Percentiles rank a stretch among this genome's conserved stretches.
These are phyloP conservation scores for Sclerotinia borealis DNA, from an alignment of 2,329 filamentous ascomycete species.

Conservation along the genomic window DNA sequence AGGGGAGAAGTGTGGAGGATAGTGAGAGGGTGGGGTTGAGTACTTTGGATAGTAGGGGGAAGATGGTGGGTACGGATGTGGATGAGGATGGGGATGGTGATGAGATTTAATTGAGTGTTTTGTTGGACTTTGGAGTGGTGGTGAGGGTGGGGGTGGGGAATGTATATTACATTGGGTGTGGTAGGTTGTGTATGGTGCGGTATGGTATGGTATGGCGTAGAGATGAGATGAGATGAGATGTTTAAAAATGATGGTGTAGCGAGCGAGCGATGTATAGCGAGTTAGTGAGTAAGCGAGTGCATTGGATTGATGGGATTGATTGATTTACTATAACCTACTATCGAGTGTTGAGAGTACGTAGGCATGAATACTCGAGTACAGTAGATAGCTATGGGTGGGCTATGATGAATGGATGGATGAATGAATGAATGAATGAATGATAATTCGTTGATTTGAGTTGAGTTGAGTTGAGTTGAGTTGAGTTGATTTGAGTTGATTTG, in stretches of 20 bases:
- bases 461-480: too few species aligned
- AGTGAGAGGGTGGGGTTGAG: slow-evolving; percentile 51
- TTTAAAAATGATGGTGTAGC: background rate
- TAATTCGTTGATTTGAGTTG: too few species aligned
- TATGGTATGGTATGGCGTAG: background rate
- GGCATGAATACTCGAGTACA: too few species aligned
- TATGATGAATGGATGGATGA: too few species aligned
- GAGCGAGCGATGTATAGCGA: background rate
- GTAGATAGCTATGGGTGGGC: too few species aligned
- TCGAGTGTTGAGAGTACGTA: too few species aligned
- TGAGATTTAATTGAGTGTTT: slow-evolving; percentile 21
- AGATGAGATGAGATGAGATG: background rate
- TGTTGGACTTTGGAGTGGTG: background rate
- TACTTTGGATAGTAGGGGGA: slow-evolving; percentile 54
- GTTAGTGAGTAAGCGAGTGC: too few species aligned
- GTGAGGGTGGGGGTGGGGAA: background rate
- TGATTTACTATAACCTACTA: too few species aligned
- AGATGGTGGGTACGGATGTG: slow-evolving; percentile 42
- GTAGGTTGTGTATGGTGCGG: too few species aligned
- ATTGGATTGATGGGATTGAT: background rate
- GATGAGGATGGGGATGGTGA: slow-evolving; percentile 48
- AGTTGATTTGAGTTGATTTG: too few species aligned
- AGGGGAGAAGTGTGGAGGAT: slow-evolving; percentile 35
- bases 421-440: too few species aligned
- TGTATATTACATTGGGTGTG: too few species aligned